Evolutionary conservation across 1,284 basidiomycete genomes (phyloP).

Genomic region (Schizopora paradoxa): DNA sequence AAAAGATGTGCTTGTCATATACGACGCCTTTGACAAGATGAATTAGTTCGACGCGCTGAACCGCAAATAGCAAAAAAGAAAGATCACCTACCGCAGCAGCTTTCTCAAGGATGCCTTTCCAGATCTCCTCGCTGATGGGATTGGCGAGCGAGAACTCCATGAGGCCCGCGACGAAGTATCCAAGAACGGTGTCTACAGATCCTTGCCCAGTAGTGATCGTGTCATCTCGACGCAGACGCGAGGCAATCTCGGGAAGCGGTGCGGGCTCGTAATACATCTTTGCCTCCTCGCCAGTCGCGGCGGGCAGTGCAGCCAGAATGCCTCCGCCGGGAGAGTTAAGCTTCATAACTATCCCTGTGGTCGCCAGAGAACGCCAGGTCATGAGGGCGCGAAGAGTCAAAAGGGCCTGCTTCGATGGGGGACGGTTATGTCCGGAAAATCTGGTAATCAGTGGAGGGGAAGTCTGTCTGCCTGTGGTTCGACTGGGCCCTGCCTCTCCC

Average conservation of each 20-base stretch:
- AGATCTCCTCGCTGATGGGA: neutral
- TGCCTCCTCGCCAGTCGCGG: neutral
- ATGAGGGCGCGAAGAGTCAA: neutral
- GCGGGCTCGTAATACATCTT: constrained; percentile 1
- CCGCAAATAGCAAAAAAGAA: neutral
- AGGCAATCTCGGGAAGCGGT: neutral
- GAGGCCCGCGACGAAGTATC: constrained; percentile 5
- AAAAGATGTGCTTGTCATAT: neutral
- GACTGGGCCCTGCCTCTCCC: no score
- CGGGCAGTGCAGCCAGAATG: neutral
- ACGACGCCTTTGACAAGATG: neutral
- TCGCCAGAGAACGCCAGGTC: neutral
- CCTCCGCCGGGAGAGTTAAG: neutral
- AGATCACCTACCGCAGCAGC: neutral
- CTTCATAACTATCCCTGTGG: neutral
- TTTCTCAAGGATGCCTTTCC: constrained; percentile 3
- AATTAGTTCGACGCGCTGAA: neutral
- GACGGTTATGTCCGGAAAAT: no score
- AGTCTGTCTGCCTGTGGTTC: no score
- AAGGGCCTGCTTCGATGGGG: neutral
- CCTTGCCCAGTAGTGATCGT: neutral
- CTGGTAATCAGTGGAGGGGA: constrained; percentile 2
- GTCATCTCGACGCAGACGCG: neutral
- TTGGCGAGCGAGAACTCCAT: constrained; percentile 2
- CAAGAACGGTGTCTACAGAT: constrained; percentile 1